A percentile compares a stretch with the other conserved stretches of the same genome.
Conservation (phyloP, 192 early-diverging fungal genomes). For the Kickxella alabastrina region DNA sequence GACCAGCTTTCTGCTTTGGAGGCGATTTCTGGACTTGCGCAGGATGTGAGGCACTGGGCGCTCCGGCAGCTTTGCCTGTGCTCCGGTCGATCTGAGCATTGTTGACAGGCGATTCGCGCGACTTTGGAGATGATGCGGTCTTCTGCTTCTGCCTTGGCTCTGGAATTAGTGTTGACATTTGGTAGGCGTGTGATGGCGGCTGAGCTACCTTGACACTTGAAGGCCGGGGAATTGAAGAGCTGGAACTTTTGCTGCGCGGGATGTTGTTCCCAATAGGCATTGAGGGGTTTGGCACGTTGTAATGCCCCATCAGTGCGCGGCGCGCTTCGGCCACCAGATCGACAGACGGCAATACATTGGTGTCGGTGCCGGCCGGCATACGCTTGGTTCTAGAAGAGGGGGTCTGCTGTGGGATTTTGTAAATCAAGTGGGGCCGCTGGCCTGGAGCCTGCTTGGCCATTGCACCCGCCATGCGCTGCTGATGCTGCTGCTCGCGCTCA, state of each 20-base stretch:
- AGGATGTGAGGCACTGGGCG: too few relatives aligned
- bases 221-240: conserved; percentile 4
- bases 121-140: neutral
- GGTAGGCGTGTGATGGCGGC: conserved; percentile 36
- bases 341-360: neutral
- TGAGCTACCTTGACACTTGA: conserved; percentile 43
- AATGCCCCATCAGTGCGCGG: conserved; percentile 42
- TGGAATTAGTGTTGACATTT: conserved; percentile 10
- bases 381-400: neutral
- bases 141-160: neutral
- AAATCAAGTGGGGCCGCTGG: too few relatives aligned
- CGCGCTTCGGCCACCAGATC: conserved; percentile 43
- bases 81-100: too few relatives aligned
- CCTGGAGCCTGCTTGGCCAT: neutral
- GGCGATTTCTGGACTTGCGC: neutral
- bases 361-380: neutral
- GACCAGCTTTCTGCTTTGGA: neutral
- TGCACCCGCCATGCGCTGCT: neutral
- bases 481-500: conserved; percentile 38
- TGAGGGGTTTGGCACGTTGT: conserved; percentile 21
- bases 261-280: conserved; percentile 30
- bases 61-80: neutral
- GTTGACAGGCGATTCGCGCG: neutral
- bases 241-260: conserved; percentile 23
- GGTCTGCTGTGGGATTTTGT: too few relatives aligned